Base-by-base conservation (phyloP, 768 basidiomycete genomes). In the Porphyrellus cyaneotinctus region DNA sequence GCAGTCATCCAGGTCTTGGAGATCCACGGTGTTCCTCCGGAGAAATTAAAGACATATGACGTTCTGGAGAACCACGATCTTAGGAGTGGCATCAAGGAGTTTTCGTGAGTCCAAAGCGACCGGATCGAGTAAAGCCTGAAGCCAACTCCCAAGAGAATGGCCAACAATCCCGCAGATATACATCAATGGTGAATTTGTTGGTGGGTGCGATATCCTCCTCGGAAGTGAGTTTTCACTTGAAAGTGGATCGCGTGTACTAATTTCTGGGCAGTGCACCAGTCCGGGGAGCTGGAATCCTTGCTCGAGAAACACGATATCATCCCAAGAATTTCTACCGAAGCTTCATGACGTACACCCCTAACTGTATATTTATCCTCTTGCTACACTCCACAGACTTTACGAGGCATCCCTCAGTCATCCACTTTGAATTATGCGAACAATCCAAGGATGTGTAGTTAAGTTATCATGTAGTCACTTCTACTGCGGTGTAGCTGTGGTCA, bases 91-190 rank as follows among this genome's bases (percentile, higher is more conserved):
- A 95, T 98, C 68, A 98, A 99, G 72, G 94, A 97, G 69, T 99
- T 91, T 69, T 95, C 92, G 95, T 97, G 60, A 65, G 93, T 84
- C n/a, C 6, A 31, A 23, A 37, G 18, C 32, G 35, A 33, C 41
- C 5, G 15, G 0, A 23, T 30, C 12, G 6, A 17, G 17, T 15
- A 2, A 23, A 22, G 26, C 26, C 9, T 28, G 26, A 28, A 28
- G 5, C 26, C 26, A 28, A 28, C 4, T 43, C 7, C 32, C 15
- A 61, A 98, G 95, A 22, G 91, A 97, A 58, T 99, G 95, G 95
- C 95, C 95, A 14, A 99, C 95, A 18, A 85, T 99, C 58, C 95
- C 95, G 12, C 95, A 99, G 68, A 69, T 99, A 13, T 99, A 95
- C 64, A 78, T 98, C 32, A 85, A 90, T 49, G 95, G 95, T 6